Percentiles rank a stretch among this genome's conserved stretches.
Evolutionary conservation across 768 basidiomycete species (phyloP).

Genomic region (Mrakia frigida): DNA sequence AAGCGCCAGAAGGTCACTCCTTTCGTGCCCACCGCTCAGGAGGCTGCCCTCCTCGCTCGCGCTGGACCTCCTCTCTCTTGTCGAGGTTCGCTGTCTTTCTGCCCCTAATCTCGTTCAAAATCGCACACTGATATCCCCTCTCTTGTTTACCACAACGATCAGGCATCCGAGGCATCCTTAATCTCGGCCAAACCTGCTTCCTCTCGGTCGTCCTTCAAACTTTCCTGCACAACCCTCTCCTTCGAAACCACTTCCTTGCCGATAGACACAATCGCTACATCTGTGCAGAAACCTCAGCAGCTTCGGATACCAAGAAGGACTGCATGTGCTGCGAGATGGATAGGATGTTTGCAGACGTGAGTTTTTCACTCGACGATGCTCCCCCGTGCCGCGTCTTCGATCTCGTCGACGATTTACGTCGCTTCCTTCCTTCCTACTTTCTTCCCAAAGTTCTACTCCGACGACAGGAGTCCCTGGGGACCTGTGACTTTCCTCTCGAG

Average conservation of each 20-base stretch:
- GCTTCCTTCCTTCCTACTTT: neutral
- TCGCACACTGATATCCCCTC: neutral
- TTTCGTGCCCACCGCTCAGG: conserved; percentile 9
- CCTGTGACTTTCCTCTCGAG: conserved; percentile 76
- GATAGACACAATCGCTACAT: conserved; percentile 71
- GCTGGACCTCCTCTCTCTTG: conserved; percentile 54
- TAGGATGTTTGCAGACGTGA: conserved; percentile 48
- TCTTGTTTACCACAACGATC: neutral
- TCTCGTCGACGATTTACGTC: neutral
- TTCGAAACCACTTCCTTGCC: conserved; percentile 81
- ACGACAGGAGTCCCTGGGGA: conserved; percentile 61
- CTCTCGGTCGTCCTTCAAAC: conserved; percentile 86
- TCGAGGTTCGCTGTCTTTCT: conserved; percentile 54
- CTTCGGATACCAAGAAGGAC: conserved; percentile 47
- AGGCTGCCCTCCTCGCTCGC: conserved; percentile 1
- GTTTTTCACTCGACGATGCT: conserved; percentile 53
- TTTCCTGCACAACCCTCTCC: conserved; percentile 80
- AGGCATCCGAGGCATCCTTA: conserved; percentile 28
- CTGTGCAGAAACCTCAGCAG: conserved; percentile 31
- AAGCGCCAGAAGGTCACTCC: conserved; percentile 16
- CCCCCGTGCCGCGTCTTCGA: neutral
- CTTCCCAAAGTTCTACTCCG: conserved; percentile 47
- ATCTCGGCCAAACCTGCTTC: conserved; percentile 78
- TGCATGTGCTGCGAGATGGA: conserved; percentile 96
- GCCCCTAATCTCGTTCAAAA: neutral